phyloP scores from a whole-genome alignment of 805 yeast genomes.

The Barnettozyma siamensis region DNA sequence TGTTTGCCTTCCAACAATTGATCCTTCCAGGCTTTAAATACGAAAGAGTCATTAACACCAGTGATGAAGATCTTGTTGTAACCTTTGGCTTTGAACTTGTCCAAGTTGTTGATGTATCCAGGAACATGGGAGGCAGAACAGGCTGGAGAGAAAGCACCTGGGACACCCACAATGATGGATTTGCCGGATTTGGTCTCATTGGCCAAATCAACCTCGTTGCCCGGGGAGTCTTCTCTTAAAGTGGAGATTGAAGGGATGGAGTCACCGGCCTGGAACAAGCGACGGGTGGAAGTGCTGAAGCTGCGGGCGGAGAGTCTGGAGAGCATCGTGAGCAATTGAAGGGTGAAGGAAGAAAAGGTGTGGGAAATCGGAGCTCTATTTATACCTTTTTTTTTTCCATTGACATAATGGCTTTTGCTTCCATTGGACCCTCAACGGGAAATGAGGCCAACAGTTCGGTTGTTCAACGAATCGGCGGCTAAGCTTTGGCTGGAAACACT shows the following conservation, averaged over 20 bases:
- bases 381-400: too few relatives aligned
- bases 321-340: slow-evolving; percentile 10
- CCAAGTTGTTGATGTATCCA: slow-evolving; percentile 51
- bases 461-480: neutral
- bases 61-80: slow-evolving; percentile 58
- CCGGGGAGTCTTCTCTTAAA: slow-evolving; percentile 57
- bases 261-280: slow-evolving; percentile 49
- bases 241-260: slow-evolving; percentile 52
- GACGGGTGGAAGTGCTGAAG: slow-evolving; percentile 23
- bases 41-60: slow-evolving; percentile 85
- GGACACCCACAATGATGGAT: slow-evolving; percentile 53
- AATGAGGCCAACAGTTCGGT: neutral
- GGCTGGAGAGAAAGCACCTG: slow-evolving; percentile 79
- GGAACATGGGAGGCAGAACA: slow-evolving; percentile 72
- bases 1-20: slow-evolving; percentile 23
- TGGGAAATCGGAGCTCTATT: neutral
- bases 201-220: slow-evolving; percentile 52
- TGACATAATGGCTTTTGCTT: too few relatives aligned
- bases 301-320: slow-evolving; percentile 18
- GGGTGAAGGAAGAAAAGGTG: neutral
- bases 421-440: too few relatives aligned
- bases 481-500: slow-evolving; percentile 36
- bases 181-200: slow-evolving; percentile 41
- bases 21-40: slow-evolving; percentile 74
- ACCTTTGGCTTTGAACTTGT: slow-evolving; percentile 61